Evolutionary conservation across 768 basidiomycete genomes (phyloP), one percentile per base, ranked within the genome.

Genomic region (Serendipita sp.): DNA sequence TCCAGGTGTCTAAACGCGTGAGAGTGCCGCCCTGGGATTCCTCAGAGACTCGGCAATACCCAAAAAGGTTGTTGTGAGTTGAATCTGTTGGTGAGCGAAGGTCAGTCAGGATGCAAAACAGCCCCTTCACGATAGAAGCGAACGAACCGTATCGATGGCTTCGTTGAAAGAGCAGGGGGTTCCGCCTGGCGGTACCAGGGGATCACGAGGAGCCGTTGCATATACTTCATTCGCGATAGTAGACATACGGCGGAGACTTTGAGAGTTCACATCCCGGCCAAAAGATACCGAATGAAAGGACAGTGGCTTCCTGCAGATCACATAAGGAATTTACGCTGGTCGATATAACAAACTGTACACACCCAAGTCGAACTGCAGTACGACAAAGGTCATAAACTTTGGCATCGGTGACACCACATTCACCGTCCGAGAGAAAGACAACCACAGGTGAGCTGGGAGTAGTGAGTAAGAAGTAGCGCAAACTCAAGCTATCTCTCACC

Each of bases 281-380:
- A 85, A 84, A 0, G 80, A 77, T 16, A 85, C 80, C 0, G 83
- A 70, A 47, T 85, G 84, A 69, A 84, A 80, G 0, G 83, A 82
- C 1, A 83, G 73, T 0, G 82, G 72, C 73, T 81, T 81, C 8
- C 83, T 84, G 38, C 3, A 3, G 11, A 63, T 38, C 66, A 47
- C 38, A 3, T 35, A n/a, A 1, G 15, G 24, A 47, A 13, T 16
- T 8, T 5, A 10, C 32, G 16, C 8, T 18, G 16, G 16, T 34
- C n/a, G 16, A 18, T 41, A 13, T 3, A 1, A 16, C 15, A 38
- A 3, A 18, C 3, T n/a, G 2, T 15, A 3, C 70, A 38, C 66
- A 81, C 81, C 83, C 81, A 3, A 75, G 77, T 24, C 73, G 71
- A 18, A 79, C 66, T 0, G 82, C 76, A 1, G 76, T 63, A 15